These are phyloP conservation scores for Quercus tomentella DNA, from an alignment of 331 rosid species.

Conservation along the genomic window DNA sequence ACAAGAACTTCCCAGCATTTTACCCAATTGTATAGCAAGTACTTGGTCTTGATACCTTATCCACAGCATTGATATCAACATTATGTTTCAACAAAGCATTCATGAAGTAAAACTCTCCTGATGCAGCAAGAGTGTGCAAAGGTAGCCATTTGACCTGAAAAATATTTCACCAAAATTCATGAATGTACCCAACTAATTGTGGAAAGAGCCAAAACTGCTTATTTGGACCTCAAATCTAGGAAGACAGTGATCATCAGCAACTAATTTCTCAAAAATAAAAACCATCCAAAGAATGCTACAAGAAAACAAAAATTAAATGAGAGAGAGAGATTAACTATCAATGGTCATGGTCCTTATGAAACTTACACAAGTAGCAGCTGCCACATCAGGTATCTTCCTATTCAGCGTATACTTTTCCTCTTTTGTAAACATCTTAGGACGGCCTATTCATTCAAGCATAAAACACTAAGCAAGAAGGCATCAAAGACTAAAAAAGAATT, in stretches of 20 bases:
- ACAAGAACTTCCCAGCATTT: conserved; percentile 4
- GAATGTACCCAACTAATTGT: neutral
- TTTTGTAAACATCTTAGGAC: conserved; percentile 58
- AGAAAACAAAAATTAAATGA: neutral
- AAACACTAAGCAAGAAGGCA: neutral
- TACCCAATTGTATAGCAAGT: neutral
- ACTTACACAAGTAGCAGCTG: conserved; percentile 78
- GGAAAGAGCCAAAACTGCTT: neutral
- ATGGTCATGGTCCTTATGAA: conserved; percentile 6
- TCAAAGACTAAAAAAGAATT: neutral
- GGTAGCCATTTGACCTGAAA: conserved; percentile 88
- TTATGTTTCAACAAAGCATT: conserved; percentile 68
- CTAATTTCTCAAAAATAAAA: neutral
- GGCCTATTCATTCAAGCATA: conserved; percentile 44
- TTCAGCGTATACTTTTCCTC: conserved; percentile 73
- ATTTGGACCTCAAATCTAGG: neutral
- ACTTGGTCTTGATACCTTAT: conserved; percentile 50
- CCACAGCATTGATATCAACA: conserved; percentile 72
- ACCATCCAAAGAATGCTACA: neutral
- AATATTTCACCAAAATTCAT: conserved; percentile 11
- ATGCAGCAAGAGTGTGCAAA: conserved; percentile 78
- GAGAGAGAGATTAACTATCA: neutral
- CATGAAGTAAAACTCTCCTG: conserved; percentile 72
- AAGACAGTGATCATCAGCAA: neutral
- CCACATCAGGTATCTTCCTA: conserved; percentile 53